phyloP scores from a whole-genome alignment of 1,139 yeast species.

The Geotrichum histeridarum region DNA sequence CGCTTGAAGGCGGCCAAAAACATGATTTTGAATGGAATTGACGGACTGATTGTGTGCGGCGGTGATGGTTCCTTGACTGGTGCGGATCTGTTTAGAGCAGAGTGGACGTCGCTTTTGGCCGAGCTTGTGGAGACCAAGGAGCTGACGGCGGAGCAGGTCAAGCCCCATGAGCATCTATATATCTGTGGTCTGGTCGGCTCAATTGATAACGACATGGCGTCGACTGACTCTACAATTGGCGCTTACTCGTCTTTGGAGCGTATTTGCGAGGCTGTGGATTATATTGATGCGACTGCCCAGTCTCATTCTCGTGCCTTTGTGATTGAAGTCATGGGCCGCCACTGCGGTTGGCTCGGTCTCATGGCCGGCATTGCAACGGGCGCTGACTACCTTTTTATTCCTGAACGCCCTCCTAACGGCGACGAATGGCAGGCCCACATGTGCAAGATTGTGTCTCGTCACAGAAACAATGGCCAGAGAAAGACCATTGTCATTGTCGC shows the following conservation, averaged over 20 bases:
- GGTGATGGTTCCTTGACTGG: constrained; percentile 98
- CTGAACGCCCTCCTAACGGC: constrained; percentile 76
- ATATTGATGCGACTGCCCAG: constrained; percentile 93
- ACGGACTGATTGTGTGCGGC: constrained; percentile 92
- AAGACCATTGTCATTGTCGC: constrained; percentile 95
- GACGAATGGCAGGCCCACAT: constrained; percentile 65
- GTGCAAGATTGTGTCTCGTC: constrained; percentile 59
- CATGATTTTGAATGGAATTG: constrained; percentile 82
- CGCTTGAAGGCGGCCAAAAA: constrained; percentile 78
- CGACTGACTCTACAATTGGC: constrained; percentile 94
- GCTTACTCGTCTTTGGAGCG: constrained; percentile 91
- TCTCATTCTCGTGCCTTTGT: constrained; percentile 97
- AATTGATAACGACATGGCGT: constrained; percentile 95
- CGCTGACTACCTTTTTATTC: constrained; percentile 90
- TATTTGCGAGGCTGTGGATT: constrained; percentile 89
- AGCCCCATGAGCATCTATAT: constrained; percentile 65
- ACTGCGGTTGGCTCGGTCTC: constrained; percentile 97
- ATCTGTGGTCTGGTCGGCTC: constrained; percentile 96
- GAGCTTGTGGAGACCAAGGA: constrained; percentile 57
- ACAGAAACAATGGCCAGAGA: constrained; percentile 82
- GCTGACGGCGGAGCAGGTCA: constrained; percentile 53
- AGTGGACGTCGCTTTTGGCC: constrained; percentile 82
- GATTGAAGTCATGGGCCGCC: constrained; percentile 98
- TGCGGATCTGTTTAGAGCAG: constrained; percentile 86
- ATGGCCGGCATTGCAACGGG: constrained; percentile 96